These are phyloP conservation scores for Penicillium atrosanguineum DNA, from an alignment of 495 filamentous ascomycete genomes.

Conservation along the genomic window DNA sequence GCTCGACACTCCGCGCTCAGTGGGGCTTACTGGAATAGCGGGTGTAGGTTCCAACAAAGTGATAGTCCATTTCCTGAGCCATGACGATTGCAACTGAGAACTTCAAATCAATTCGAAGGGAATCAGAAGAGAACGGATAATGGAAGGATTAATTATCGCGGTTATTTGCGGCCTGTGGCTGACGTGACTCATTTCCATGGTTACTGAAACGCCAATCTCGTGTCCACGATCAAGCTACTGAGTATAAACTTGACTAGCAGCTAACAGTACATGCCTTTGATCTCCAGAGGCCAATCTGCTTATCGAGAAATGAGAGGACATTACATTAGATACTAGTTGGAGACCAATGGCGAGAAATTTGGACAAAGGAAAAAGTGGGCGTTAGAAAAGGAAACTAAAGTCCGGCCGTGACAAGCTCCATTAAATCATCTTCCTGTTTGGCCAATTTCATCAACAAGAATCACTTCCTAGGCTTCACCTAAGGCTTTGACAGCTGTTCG, in stretches of 20 bases:
- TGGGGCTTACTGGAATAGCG: conserved; percentile 32
- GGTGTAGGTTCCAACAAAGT: conserved; percentile 31
- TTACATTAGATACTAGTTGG: conserved; percentile 12
- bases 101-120: no score
- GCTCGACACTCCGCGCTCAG: neutral
- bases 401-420: neutral
- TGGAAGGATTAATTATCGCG: no score
- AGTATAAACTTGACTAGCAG: no score
- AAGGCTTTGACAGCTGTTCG: conserved; percentile 69
- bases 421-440: neutral
- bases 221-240: no score
- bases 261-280: neutral
- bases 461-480: neutral
- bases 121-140: no score
- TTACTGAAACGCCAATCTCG: no score
- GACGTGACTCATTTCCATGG: neutral
- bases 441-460: neutral
- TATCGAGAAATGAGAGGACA: neutral
- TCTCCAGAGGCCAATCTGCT: neutral
- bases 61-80: conserved; percentile 24
- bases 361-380: neutral
- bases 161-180: neutral
- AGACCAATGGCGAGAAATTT: neutral
- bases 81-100: neutral
- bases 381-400: conserved; percentile 1